These are phyloP conservation scores for Moesziomyces antarcticus DNA, from an alignment of 1,284 basidiomycete species.

Conservation along the genomic window DNA sequence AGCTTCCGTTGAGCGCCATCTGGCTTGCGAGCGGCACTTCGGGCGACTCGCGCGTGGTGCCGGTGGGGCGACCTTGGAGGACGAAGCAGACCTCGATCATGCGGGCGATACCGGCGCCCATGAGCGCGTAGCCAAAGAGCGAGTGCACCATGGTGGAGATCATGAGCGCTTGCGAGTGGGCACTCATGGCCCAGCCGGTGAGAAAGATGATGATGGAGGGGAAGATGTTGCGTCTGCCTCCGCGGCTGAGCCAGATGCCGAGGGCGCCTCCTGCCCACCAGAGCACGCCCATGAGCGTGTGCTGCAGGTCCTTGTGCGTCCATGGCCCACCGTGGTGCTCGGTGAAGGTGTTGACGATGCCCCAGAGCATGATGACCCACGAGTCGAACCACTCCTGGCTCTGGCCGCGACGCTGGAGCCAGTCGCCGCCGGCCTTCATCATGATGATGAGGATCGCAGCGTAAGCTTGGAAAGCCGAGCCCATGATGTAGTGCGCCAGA, in stretches of 20 bases:
- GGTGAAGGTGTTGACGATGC: slow-evolving; percentile 88
- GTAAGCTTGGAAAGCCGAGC: slow-evolving; percentile 76
- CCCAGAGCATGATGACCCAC: slow-evolving; percentile 86
- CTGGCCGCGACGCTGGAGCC: slow-evolving; percentile 74
- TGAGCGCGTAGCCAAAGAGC: slow-evolving; percentile 85
- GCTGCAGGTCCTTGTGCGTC: slow-evolving; percentile 92
- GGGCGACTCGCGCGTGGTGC: slow-evolving; percentile 23
- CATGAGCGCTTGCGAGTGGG: slow-evolving; percentile 81
- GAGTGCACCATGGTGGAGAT: slow-evolving; percentile 76
- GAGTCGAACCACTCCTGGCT: slow-evolving; percentile 90
- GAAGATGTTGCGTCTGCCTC: slow-evolving; percentile 84
- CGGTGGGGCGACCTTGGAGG: slow-evolving; percentile 69
- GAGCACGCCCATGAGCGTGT: slow-evolving; percentile 74
- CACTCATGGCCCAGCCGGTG: slow-evolving; percentile 91
- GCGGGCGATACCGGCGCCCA: slow-evolving; percentile 83
- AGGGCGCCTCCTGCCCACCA: slow-evolving; percentile 91
- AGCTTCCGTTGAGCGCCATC: slow-evolving; percentile 35
- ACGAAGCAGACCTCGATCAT: slow-evolving; percentile 88
- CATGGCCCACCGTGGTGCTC: slow-evolving; percentile 71
- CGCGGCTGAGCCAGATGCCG: slow-evolving; percentile 85
- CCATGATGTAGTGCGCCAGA: slow-evolving; percentile 76
- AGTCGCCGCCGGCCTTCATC: slow-evolving; percentile 82
- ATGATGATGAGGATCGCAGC: slow-evolving; percentile 85
- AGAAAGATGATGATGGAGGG: slow-evolving; percentile 79
- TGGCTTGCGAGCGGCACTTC: slow-evolving; percentile 7